Percentiles rank a stretch among this genome's conserved stretches.
Conservation (phyloP, 768 basidiomycete species). For the Dendrothele bispora region DNA sequence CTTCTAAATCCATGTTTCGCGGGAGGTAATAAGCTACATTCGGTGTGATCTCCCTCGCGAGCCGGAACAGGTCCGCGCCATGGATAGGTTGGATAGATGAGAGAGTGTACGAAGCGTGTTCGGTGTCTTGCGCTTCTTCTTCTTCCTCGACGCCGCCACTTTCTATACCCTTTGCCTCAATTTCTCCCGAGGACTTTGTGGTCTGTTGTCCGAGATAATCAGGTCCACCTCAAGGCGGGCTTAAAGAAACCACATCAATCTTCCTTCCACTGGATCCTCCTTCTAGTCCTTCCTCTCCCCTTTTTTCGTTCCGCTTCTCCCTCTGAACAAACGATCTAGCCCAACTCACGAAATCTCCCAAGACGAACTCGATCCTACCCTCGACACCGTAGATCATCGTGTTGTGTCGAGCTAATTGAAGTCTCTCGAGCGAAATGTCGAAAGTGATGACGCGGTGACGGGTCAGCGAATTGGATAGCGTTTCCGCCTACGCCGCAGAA, state of each 20-base stretch:
- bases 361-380: constrained; percentile 92
- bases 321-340: constrained; percentile 50
- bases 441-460: constrained; percentile 87
- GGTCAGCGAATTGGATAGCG: constrained; percentile 97
- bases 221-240: constrained; percentile 96
- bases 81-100: constrained; percentile 75
- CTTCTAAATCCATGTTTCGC: constrained; percentile 71
- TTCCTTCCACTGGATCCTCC: constrained; percentile 36
- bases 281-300: no score
- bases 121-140: no score
- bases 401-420: constrained; percentile 91
- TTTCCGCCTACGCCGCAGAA: constrained; percentile 99
- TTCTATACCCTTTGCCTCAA: no score
- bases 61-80: constrained; percentile 77
- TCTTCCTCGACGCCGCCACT: no score
- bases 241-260: constrained; percentile 90
- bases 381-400: constrained; percentile 93
- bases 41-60: constrained; percentile 68
- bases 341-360: constrained; percentile 83
- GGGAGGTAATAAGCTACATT: constrained; percentile 95
- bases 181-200: no score
- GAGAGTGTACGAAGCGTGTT: constrained; percentile 68
- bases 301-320: no score
- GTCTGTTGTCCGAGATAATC: constrained; percentile 12
- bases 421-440: constrained; percentile 80